Evolutionary conservation across 2,329 filamentous ascomycete genomes (phyloP).

Genomic region (Fusarium ramigenum): DNA sequence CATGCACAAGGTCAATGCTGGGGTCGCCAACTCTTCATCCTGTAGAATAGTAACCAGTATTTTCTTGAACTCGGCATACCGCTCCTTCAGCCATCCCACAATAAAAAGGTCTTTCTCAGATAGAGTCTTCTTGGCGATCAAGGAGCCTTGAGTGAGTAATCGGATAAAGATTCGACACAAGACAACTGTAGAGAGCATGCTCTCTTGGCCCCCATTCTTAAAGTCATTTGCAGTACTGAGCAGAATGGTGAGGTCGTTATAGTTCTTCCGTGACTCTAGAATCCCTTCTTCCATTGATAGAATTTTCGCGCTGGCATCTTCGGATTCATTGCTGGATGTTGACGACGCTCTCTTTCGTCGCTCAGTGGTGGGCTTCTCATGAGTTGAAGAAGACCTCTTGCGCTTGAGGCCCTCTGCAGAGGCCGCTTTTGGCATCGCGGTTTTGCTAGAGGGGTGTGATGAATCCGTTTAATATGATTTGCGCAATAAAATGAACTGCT

Average conservation of each 20-base stretch:
- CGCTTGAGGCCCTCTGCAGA: constrained; percentile 57
- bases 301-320: constrained; percentile 71
- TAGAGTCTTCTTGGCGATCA: constrained; percentile 71
- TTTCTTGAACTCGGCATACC: constrained; percentile 75
- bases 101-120: constrained; percentile 80
- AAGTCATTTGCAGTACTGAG: constrained; percentile 64
- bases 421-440: constrained; percentile 42
- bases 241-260: constrained; percentile 86
- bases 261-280: constrained; percentile 85
- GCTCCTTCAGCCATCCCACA: constrained; percentile 79
- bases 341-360: constrained; percentile 56
- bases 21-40: constrained; percentile 71
- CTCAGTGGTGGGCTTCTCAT: constrained; percentile 60
- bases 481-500: neutral
- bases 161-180: constrained; percentile 88
- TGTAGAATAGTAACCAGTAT: constrained; percentile 69
- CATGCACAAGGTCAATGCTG: constrained; percentile 83
- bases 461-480: neutral
- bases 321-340: constrained; percentile 57
- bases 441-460: neutral
- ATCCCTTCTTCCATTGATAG: constrained; percentile 82
- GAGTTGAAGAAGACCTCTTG: constrained; percentile 58
- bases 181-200: constrained; percentile 77
- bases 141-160: constrained; percentile 76
- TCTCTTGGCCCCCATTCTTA: constrained; percentile 60